Base-by-base conservation (phyloP, 2,329 filamentous ascomycete genomes). In the Didymella arachidicola region DNA sequence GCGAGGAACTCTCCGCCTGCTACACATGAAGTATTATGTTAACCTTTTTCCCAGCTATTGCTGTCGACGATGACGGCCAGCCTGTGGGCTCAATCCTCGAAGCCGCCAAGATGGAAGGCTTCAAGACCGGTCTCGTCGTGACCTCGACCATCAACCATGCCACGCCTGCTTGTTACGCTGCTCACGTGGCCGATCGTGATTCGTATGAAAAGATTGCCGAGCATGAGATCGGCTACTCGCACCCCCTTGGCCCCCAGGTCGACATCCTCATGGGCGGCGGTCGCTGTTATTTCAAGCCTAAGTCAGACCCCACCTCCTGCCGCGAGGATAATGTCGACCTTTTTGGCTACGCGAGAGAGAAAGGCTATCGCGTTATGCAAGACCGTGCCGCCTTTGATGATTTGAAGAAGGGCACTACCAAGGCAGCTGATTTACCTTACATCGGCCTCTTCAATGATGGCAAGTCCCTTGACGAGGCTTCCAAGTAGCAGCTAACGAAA, bases 121-220 rank as follows among this genome's bases (percentile, higher is more conserved):
- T 75, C 62, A 76, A 74, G 65, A 79, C 78, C 14, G 77, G 76
- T 12, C 72, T 80, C n/a, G 76, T 79, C n/a, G 78, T 78, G 4
- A 79, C 78, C 2, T 77, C 71, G 7, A 76, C 72, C 30, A 79
- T 80, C 63, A 79, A 77, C 62, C 32, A 36, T 73, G 72, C 68
- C 8, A 72, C 68, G 1, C 69, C 68, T 18, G 69, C 69, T n/a
- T 58, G 55, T 25, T 46, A 48, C 14, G 47, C 49, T 19, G 43
- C 36, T 47, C 48, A 57, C 26, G 45, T 55, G 53, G 60, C 72
- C 64, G 48, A 77, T 67, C 16, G 72, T 65, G 48, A 32, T 67
- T 73, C 53, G 1, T 74, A 77, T 34, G 68, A 66, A 46, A 71
- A 75, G 44, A 79, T 79, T 38, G 77, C 77, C 2, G 75, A 75